A percentile compares a stretch with the other conserved stretches of the same genome.
Evolutionary conservation across 108 stramenopile species (phyloP).

Genomic region (Chaetoceros tenuissimus): DNA sequence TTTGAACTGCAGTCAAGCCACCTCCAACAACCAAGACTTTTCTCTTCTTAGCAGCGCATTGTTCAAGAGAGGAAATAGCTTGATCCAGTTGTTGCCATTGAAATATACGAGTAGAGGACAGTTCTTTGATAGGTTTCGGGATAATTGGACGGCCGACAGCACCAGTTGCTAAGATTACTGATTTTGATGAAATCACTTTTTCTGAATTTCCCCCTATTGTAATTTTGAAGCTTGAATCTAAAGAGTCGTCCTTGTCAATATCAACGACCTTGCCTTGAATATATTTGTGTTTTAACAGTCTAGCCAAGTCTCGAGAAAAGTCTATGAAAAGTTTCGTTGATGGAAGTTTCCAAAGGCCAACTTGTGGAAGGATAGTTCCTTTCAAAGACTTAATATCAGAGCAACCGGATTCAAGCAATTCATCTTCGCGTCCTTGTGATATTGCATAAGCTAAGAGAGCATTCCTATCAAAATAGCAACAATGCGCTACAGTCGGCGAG

Average conservation of each 20-base stretch:
- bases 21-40: constrained; percentile 56
- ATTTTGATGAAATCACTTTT: constrained; percentile 3
- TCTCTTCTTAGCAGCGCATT: not conserved
- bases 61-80: not conserved
- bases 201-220: constrained; percentile 11
- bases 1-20: constrained; percentile 64
- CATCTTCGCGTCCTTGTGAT: constrained; percentile 31
- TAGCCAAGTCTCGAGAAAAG: constrained; percentile 44
- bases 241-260: constrained; percentile 4
- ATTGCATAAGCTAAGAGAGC: constrained; percentile 50
- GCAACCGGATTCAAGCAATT: constrained; percentile 43
- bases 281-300: constrained; percentile 26
- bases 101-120: constrained; percentile 2
- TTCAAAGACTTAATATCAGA: constrained; percentile 21
- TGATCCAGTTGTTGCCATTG: constrained; percentile 10
- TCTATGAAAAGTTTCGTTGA: constrained; percentile 45
- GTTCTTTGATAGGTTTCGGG: constrained; percentile 14
- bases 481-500: constrained; percentile 63
- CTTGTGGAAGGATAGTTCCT: constrained; percentile 40
- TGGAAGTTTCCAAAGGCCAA: constrained; percentile 63
- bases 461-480: constrained; percentile 43
- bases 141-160: constrained; percentile 31
- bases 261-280: constrained; percentile 23
- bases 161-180: constrained; percentile 51
- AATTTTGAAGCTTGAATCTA: not conserved